phyloP scores from a whole-genome alignment of 495 filamentous ascomycete genomes.

The Xylaria curta region DNA sequence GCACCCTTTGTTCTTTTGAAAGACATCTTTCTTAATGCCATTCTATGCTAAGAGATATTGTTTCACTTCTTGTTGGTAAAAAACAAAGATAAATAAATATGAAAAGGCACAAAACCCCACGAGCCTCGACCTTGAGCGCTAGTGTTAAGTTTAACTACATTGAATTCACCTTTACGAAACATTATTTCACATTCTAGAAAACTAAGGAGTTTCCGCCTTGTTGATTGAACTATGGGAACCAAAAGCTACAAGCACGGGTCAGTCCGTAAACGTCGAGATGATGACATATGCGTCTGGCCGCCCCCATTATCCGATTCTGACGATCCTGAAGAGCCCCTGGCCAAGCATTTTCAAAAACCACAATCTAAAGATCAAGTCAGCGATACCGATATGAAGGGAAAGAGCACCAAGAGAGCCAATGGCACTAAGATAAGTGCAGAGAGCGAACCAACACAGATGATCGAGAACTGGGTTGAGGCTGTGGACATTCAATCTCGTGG shows the following conservation, averaged over 20 bases:
- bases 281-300: conserved; percentile 33
- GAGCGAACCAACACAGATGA: background rate
- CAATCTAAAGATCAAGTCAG: background rate
- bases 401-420: background rate
- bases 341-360: background rate
- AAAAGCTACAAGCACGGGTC: conserved; percentile 1
- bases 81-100: background rate
- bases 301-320: conserved; percentile 23
- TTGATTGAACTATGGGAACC: background rate
- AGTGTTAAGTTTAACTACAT: background rate
- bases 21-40: background rate
- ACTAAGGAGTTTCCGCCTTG: background rate
- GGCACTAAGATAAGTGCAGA: background rate
- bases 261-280: conserved; percentile 30
- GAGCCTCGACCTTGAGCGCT: background rate
- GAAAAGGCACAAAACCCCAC: background rate
- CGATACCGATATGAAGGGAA: background rate
- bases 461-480: background rate
- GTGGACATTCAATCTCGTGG: background rate
- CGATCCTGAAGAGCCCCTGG: conserved; percentile 22
- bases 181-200: background rate
- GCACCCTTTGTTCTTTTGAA: background rate
- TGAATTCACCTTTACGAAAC: background rate
- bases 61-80: background rate
- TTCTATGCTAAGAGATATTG: background rate